These are phyloP conservation scores for Apostasia ramifera DNA, from an alignment of 106 monocot genomes.

Conservation along the genomic window DNA sequence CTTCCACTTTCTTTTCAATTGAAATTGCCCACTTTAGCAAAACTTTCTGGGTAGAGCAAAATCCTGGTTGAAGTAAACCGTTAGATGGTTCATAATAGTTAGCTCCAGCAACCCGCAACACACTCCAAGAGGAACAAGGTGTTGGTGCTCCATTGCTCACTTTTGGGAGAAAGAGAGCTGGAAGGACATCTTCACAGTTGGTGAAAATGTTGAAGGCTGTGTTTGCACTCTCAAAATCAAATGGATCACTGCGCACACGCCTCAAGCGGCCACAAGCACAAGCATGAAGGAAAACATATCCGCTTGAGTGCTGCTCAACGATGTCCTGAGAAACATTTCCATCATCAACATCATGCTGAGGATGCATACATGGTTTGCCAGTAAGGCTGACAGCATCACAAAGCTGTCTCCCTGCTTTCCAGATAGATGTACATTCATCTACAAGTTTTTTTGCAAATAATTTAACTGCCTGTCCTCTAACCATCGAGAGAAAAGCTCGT, in stretches of 20 bases:
- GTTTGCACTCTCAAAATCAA: constrained; percentile 76
- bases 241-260: constrained; percentile 71
- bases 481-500: constrained; percentile 57
- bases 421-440: constrained; percentile 77
- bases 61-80: constrained; percentile 87
- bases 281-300: constrained; percentile 89
- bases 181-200: constrained; percentile 68
- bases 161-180: constrained; percentile 48
- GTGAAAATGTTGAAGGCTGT: constrained; percentile 46
- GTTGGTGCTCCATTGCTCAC: constrained; percentile 24
- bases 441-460: constrained; percentile 54
- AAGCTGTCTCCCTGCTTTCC: constrained; percentile 89
- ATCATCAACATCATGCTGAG: constrained; percentile 27
- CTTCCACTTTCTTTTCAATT: constrained; percentile 18
- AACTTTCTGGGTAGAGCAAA: constrained; percentile 57
- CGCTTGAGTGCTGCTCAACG: constrained; percentile 67
- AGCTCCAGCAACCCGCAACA: constrained; percentile 71
- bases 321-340: constrained; percentile 3
- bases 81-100: constrained; percentile 80
- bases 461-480: constrained; percentile 74
- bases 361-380: constrained; percentile 82
- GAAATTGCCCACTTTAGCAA: constrained; percentile 60
- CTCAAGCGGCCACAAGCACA: constrained; percentile 95
- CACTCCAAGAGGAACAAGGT: constrained; percentile 46
- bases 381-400: constrained; percentile 92